phyloP scores from a whole-genome alignment of 768 basidiomycete species.

The Russula ochroleuca region DNA sequence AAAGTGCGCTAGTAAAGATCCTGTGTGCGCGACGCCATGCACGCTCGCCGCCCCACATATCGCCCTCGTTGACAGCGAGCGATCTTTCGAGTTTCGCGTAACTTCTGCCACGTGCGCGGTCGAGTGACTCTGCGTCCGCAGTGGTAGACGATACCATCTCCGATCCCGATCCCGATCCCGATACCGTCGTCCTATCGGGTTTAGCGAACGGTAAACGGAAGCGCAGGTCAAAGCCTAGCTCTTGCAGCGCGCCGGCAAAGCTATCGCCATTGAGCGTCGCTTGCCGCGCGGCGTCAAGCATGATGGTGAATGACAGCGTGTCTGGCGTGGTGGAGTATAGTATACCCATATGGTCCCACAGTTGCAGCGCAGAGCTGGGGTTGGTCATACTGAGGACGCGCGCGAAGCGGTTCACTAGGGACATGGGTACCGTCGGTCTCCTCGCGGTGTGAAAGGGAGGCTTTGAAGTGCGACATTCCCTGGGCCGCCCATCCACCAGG shows the following conservation, averaged over 20 bases:
- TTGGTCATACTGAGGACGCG: slow-evolving; percentile 44
- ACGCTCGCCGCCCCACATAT: slow-evolving; percentile 32
- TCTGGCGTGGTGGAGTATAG: slow-evolving; percentile 59
- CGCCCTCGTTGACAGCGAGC: slow-evolving; percentile 30
- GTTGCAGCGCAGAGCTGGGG: slow-evolving; percentile 55
- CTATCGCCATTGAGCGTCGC: slow-evolving; percentile 50
- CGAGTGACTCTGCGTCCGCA: neutral
- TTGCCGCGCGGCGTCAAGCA: slow-evolving; percentile 57
- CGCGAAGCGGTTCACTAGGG: slow-evolving; percentile 40
- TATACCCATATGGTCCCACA: slow-evolving; percentile 63
- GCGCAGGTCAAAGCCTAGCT: slow-evolving; percentile 38
- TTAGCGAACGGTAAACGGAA: slow-evolving; percentile 15
- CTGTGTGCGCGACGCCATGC: slow-evolving; percentile 48
- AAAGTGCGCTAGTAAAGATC: slow-evolving; percentile 53
- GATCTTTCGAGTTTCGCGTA: slow-evolving; percentile 32
- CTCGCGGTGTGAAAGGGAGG: too few species aligned
- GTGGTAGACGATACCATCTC: neutral
- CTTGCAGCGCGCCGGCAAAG: slow-evolving; percentile 47
- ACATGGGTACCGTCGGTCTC: neutral
- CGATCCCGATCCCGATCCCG: neutral
- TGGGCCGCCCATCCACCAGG: slow-evolving; percentile 30
- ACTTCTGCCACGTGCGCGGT: slow-evolving; percentile 29
- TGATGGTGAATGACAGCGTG: slow-evolving; percentile 49
- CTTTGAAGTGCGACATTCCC: neutral
- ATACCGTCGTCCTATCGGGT: too few species aligned